Evolutionary conservation across 2,329 filamentous ascomycete species (phyloP), one percentile per base, ranked within the genome.

Genomic region (Fusarium citri): DNA sequence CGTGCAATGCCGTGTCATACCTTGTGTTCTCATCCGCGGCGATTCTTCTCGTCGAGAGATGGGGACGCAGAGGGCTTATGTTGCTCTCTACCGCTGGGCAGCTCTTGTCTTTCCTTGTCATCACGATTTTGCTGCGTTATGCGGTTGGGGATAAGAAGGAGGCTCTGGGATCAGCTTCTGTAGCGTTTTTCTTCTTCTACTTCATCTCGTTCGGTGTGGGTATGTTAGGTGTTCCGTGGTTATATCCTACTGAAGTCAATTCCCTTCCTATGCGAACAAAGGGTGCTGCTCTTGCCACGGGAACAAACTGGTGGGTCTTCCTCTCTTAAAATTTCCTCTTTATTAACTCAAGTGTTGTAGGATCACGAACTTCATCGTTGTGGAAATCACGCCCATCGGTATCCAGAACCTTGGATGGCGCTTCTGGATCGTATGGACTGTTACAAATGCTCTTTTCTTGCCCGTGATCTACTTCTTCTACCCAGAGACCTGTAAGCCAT

Each of bases 381-480:
- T 80, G 18, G 70, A 80, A 49, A 78, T 82, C 53, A 82, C 79
- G 0, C 78, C 80, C 1, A 74, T 77, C 14, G 78, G 75, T 6
- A 80, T 80, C 51, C 74, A 81, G 20, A 84, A 82, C 22, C 78
- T 88, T 0, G 81, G 81, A 3, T 88, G 83, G 80, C 81, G 80
- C 41, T 87, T 84, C 72, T 88, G 82, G 77, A 81, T 88, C 34
- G 81, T 88, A 55, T 88, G 82, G 79, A 80, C 83, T 3, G 79
- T 84, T 16, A 81, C 86, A 58, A 85, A 83, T 72, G 79, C 81
- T 47, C 67, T 78, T 6, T 85, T 84, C 54, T 25, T 86, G 8
- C 84, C 83, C 0, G 77, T 84, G 42, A 83, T 83, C 14, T 86
- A 83, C 71, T 79, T 85, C 55, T 79, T 85, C 54, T 86, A 85